Evolutionary conservation across 2,329 filamentous ascomycete species (phyloP), one percentile per base, ranked within the genome.

Genomic region (Aspergillus sp.): DNA sequence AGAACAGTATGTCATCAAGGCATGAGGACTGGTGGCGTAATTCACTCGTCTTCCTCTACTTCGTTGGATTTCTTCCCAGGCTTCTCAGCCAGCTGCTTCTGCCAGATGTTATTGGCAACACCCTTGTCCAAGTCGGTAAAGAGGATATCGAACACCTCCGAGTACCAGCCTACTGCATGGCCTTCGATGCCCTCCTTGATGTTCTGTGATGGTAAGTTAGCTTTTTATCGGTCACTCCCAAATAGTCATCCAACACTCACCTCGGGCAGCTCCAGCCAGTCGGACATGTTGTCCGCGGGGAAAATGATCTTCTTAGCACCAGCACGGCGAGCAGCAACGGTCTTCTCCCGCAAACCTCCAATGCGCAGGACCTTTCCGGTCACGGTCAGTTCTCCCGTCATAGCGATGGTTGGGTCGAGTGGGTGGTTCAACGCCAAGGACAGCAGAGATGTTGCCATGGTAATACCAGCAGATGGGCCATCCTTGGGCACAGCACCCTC

Each of bases 161-260:
- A 85, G 81, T 98, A 99, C 95, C 95, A 99, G 71, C 86, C 88
- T 17, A 94, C 94, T 0, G 95, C 90, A 68, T 89, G 90, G 71
- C 96, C 95, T 78, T 96, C 89, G 64, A 99, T 91, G 67, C 92
- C 93, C 72, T 96, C 86, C 80, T 98, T 99, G 82, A 99, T 99
- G 74, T 98, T 98, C 95, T 99, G 75, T 59, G 42, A 48, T 23
- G 38, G 21, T 57, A 38, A 21, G 62, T 71, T 57, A 72, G 65
- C 19, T 15, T 5, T 7, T 27, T 8, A 17, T 23, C 42, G 63
- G 62, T 65, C 58, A 54, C 55, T 36, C 21, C 54, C 56, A 32
- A 41, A 17, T 41, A 27, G 47, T 19, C 41, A 53, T 41, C 42
- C 30, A 58, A 62, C 50, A 84, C 91, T 77, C 85, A 97, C 95